These are phyloP conservation scores for Astrocystis sublimbata DNA, from an alignment of 495 filamentous ascomycete species.

Conservation along the genomic window DNA sequence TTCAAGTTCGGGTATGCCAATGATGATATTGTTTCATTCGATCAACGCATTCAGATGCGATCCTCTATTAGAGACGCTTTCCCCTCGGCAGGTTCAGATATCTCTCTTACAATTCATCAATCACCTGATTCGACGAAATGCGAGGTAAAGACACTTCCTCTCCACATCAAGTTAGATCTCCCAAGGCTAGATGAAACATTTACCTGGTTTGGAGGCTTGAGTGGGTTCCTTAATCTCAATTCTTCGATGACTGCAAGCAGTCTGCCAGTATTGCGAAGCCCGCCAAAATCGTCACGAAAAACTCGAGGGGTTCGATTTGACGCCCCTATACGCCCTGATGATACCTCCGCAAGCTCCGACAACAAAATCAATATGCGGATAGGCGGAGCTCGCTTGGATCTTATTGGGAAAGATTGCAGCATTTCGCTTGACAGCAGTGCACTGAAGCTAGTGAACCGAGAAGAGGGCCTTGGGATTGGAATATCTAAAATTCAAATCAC, in stretches of 20 bases:
- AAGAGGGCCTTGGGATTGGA: conserved; percentile 65
- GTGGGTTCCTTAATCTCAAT: conserved; percentile 84
- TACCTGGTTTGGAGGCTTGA: conserved; percentile 86
- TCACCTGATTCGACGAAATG: conserved; percentile 55
- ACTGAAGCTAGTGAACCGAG: conserved; percentile 73
- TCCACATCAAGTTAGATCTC: conserved; percentile 76
- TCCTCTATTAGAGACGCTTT: conserved; percentile 67
- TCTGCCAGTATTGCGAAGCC: conserved; percentile 49
- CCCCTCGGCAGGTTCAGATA: conserved; percentile 60
- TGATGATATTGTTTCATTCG: conserved; percentile 77
- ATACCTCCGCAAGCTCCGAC: conserved; percentile 46
- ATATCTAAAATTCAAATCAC: conserved; percentile 73
- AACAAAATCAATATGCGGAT: conserved; percentile 75
- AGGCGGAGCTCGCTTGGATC: conserved; percentile 69
- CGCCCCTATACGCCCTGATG: conserved; percentile 48
- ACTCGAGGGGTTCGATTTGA: conserved; percentile 76
- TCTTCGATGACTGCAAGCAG: conserved; percentile 77
- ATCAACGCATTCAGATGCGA: conserved; percentile 63
- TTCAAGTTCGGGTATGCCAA: conserved; percentile 72
- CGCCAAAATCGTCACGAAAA: conserved; percentile 39
- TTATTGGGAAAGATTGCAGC: conserved; percentile 74
- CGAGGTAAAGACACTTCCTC: conserved; percentile 77
- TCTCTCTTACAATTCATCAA: conserved; percentile 61
- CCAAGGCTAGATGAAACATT: conserved; percentile 83
- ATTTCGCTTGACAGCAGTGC: conserved; percentile 75